phyloP scores from a whole-genome alignment of 371 early-diverging fungal species.

The Mucor circinelloides region DNA sequence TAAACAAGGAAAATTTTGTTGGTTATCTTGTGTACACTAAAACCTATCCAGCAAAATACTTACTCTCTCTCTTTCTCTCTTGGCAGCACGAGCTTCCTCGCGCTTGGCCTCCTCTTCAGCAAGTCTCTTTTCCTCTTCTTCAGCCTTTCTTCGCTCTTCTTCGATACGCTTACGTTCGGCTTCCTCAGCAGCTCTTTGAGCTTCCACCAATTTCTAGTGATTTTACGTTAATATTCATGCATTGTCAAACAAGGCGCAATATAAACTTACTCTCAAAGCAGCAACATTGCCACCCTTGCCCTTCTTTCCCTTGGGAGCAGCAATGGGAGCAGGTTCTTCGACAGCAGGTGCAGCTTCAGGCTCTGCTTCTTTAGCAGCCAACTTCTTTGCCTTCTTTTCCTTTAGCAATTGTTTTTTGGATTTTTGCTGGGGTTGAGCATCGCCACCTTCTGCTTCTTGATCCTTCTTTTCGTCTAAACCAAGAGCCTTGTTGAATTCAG shows the following conservation, averaged over 20 bases:
- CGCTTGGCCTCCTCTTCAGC: conserved; percentile 49
- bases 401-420: conserved; percentile 40
- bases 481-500: conserved; percentile 36
- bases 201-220: conserved; percentile 52
- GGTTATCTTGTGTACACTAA: background rate
- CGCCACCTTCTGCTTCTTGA: background rate
- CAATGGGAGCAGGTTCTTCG: conserved; percentile 28
- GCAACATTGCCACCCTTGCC: conserved; percentile 48
- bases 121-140: conserved; percentile 45
- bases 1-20: background rate
- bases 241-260: background rate
- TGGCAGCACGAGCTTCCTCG: conserved; percentile 51
- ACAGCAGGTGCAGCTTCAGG: conserved; percentile 26
- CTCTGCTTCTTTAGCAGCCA: conserved; percentile 33
- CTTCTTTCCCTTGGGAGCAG: conserved; percentile 42
- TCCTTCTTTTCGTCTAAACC: conserved; percentile 29
- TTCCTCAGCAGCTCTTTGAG: conserved; percentile 56
- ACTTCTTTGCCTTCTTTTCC: conserved; percentile 45
- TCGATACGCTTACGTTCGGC: conserved; percentile 42
- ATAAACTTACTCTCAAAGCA: conserved; percentile 48
- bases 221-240: background rate
- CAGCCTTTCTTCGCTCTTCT: conserved; percentile 43
- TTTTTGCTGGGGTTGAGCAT: conserved; percentile 20
- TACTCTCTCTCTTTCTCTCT: conserved; percentile 47
- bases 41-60: background rate